Evolutionary conservation across 352 stramenopile species (phyloP).

Genomic region (Globisporangium takayamanum): DNA sequence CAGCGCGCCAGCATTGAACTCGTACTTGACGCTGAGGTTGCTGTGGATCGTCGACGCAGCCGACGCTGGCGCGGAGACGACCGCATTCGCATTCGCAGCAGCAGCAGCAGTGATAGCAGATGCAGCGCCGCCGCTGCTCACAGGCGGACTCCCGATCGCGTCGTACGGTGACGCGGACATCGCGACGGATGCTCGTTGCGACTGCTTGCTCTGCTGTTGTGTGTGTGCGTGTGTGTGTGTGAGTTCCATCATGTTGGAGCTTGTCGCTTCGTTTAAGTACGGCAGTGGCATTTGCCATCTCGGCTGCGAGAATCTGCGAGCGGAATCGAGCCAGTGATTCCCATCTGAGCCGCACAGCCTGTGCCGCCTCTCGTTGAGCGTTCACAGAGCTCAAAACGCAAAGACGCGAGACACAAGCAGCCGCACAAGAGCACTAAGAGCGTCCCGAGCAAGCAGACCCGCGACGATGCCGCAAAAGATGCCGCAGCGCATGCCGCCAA

Average conservation of each 20-base stretch:
- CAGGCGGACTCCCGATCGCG: slow-evolving; percentile 3
- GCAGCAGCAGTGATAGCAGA: background rate
- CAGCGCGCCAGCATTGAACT: slow-evolving; percentile 60
- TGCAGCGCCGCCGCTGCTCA: background rate
- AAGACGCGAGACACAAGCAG: background rate
- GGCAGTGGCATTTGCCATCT: background rate
- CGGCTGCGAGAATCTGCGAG: background rate
- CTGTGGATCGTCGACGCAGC: slow-evolving; percentile 30
- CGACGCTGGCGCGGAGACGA: background rate
- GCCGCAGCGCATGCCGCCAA: slow-evolving; percentile 1
- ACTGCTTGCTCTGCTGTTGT: background rate
- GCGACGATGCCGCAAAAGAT: background rate
- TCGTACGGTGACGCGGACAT: slow-evolving; percentile 14
- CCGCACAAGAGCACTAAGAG: background rate
- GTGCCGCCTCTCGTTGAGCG: background rate
- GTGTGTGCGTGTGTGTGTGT: slow-evolving; percentile 1
- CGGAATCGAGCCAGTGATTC: background rate
- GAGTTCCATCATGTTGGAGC: background rate
- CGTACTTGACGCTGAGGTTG: slow-evolving; percentile 53
- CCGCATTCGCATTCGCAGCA: background rate
- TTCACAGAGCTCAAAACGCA: background rate
- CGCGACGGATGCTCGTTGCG: background rate
- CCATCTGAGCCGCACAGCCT: background rate
- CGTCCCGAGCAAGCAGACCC: no score
- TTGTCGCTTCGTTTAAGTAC: background rate